These are phyloP conservation scores for Podila minutissima DNA, from an alignment of 192 early-diverging fungal species.

Conservation along the genomic window DNA sequence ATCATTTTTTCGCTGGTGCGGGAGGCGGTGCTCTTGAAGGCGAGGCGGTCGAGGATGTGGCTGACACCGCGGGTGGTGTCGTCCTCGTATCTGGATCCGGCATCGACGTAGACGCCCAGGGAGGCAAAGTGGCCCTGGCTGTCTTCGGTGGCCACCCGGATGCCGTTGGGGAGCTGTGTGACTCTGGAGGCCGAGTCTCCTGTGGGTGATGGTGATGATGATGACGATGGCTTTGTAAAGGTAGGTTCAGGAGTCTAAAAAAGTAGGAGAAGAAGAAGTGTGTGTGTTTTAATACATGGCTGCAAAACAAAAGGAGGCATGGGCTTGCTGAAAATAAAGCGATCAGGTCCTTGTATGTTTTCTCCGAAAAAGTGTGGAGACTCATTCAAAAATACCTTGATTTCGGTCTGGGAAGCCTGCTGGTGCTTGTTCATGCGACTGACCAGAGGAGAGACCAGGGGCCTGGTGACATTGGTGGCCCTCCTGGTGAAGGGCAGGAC, in stretches of 20 bases:
- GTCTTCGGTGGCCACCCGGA: conserved; percentile 85
- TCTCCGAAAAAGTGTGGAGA: neutral
- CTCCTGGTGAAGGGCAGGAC: conserved; percentile 46
- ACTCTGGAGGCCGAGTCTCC: conserved; percentile 50
- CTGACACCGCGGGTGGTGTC: conserved; percentile 71
- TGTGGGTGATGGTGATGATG: neutral
- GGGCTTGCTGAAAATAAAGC: neutral
- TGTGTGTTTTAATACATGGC: neutral
- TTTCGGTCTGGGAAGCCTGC: conserved; percentile 40
- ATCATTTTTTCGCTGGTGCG: conserved; percentile 76
- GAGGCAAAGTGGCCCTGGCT: conserved; percentile 91
- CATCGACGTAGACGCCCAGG: conserved; percentile 90
- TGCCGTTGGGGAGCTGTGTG: conserved; percentile 89
- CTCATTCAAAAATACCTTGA: conserved; percentile 23
- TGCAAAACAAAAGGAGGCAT: neutral
- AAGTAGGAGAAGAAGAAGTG: neutral
- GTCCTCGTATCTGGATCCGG: conserved; percentile 90
- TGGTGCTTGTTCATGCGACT: conserved; percentile 50
- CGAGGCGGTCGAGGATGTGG: conserved; percentile 91
- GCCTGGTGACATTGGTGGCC: conserved; percentile 29
- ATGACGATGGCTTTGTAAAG: conserved; percentile 10
- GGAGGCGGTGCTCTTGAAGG: conserved; percentile 91
- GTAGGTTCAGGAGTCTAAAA: conserved; percentile 8
- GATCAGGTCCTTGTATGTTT: neutral
- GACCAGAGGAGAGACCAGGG: conserved; percentile 23